Percentiles rank a stretch among this genome's conserved stretches.
phyloP scores from a whole-genome alignment of 2,329 filamentous ascomycete genomes.

The Diaporthe destruens region DNA sequence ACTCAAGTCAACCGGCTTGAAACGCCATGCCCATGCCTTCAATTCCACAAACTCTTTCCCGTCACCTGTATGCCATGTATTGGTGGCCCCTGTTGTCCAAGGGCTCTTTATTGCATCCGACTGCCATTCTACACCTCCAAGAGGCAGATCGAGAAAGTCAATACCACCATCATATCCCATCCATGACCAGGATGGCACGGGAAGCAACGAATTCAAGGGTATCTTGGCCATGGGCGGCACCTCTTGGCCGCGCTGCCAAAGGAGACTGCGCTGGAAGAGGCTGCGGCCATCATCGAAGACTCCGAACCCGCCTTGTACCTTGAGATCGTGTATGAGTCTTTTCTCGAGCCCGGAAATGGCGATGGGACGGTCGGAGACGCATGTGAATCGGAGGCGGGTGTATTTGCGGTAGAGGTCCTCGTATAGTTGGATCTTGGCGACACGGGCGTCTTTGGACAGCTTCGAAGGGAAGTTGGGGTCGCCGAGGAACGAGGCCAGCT shows the following conservation, averaged over 20 bases:
- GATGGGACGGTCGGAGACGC: conserved; percentile 46
- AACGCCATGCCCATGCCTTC: background rate
- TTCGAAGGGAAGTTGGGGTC: conserved; percentile 47
- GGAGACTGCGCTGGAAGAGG: conserved; percentile 46
- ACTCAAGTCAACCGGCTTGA: background rate
- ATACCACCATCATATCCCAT: conserved; percentile 52
- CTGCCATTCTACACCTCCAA: conserved; percentile 39
- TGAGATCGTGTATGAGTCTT: conserved; percentile 44
- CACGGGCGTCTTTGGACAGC: conserved; percentile 35
- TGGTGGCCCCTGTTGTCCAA: background rate
- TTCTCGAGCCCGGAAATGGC: conserved; percentile 50
- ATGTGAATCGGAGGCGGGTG: conserved; percentile 46
- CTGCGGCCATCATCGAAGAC: conserved; percentile 47
- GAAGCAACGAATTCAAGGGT: background rate
- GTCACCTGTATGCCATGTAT: conserved; percentile 11
- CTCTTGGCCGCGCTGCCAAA: conserved; percentile 47
- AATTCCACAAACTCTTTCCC: background rate
- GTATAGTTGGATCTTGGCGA: conserved; percentile 43
- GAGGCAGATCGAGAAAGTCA: conserved; percentile 45
- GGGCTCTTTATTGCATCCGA: background rate
- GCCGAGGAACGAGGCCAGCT: conserved; percentile 45
- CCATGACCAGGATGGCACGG: conserved; percentile 52
- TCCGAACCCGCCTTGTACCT: conserved; percentile 47
- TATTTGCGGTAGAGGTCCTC: conserved; percentile 48
- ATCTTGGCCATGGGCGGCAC: conserved; percentile 25